Conservation (phyloP, 176 grass and related monocot species). For the barley (Hordeum vulgare) region DNA sequence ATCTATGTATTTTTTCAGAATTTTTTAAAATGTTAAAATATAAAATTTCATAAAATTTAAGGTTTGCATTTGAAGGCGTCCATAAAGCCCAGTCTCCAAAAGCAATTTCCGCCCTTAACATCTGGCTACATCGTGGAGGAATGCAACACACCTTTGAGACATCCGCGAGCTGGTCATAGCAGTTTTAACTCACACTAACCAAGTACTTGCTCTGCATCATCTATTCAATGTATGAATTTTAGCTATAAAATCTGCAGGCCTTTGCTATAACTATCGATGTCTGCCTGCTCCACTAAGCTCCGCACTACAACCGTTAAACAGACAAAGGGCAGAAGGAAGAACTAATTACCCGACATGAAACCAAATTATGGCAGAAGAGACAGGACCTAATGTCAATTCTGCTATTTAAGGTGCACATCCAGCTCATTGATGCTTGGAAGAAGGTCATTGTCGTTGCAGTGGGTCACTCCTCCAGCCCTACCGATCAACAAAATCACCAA, state of each 20-base stretch:
- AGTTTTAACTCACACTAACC: neutral
- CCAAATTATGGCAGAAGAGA: slow-evolving; percentile 3
- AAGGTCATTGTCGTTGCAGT: slow-evolving; percentile 17
- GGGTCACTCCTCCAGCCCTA: slow-evolving; percentile 21
- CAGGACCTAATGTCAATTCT: slow-evolving; percentile 2
- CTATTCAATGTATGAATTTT: neutral
- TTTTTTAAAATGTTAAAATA: too few relatives aligned
- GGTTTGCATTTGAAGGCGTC: too few relatives aligned
- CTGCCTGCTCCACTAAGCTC: neutral
- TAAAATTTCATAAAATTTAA: too few relatives aligned
- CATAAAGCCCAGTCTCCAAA: too few relatives aligned
- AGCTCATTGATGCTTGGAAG: slow-evolving; percentile 25
- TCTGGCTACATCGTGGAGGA: too few relatives aligned
- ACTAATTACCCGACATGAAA: neutral
- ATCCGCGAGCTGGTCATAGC: too few relatives aligned
- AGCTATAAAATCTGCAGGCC: too few relatives aligned
- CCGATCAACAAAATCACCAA: slow-evolving; percentile 1
- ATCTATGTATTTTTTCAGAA: too few relatives aligned
- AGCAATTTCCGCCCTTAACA: too few relatives aligned
- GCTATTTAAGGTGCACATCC: slow-evolving; percentile 12
- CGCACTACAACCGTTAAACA: neutral
- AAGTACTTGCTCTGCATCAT: neutral
- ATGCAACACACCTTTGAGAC: too few relatives aligned
- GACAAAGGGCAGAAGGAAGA: neutral
- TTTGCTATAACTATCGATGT: neutral